Percentiles rank a stretch among this genome's conserved stretches.
Evolutionary conservation across 2,329 filamentous ascomycete species (phyloP).

Genomic region (Laburnicola sp.): DNA sequence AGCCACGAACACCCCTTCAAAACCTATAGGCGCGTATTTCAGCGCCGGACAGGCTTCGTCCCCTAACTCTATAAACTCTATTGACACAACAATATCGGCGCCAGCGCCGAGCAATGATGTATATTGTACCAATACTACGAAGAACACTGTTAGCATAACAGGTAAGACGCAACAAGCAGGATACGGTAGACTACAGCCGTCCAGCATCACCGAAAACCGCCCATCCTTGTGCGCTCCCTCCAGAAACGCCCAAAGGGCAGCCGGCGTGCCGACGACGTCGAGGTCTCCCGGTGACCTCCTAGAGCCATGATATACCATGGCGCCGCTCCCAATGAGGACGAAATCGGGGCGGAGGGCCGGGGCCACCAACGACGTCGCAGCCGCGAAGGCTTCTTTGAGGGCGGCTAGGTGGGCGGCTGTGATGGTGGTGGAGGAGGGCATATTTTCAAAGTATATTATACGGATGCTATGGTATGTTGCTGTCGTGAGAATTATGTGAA

Average conservation of each 20-base stretch:
- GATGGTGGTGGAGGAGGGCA: not conserved
- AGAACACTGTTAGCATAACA: not conserved
- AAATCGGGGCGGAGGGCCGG: not conserved
- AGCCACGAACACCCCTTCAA: constrained; percentile 1
- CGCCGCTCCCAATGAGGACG: not conserved
- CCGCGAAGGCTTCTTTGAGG: not conserved
- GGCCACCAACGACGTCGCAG: not conserved
- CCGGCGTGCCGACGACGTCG: not conserved
- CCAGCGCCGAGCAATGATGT: not conserved
- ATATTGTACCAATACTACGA: not conserved
- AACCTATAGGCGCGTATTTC: constrained; percentile 1
- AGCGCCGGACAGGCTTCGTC: not conserved
- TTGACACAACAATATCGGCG: not conserved
- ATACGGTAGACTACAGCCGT: not conserved
- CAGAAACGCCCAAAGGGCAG: constrained; percentile 1
- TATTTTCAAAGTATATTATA: not conserved
- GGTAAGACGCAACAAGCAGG: not conserved
- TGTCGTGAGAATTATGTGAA: not conserved
- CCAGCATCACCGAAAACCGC: not conserved
- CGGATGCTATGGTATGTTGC: not conserved
- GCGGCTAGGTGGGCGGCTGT: not conserved
- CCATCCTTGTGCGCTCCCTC: not conserved
- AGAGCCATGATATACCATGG: constrained; percentile 1
- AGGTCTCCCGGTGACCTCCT: not conserved
- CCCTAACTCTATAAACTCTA: not conserved